Evolutionary conservation across 192 early-diverging fungal species (phyloP).

Genomic region (Gamsiella multidivaricata): DNA sequence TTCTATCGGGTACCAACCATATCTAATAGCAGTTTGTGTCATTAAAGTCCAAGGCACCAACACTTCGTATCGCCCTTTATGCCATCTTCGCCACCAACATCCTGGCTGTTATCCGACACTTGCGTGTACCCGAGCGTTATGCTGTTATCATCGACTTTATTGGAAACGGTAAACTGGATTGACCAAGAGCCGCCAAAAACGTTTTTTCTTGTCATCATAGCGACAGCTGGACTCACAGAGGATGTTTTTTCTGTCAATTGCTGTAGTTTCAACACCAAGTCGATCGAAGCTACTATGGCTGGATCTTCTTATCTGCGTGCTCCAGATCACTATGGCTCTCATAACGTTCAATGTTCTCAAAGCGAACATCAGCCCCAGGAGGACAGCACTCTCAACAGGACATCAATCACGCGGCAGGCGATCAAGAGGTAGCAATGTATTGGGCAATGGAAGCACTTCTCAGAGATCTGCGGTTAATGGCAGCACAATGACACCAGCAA

Average conservation of each 20-base stretch:
- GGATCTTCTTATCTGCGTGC: slow-evolving; percentile 11
- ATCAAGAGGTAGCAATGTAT: too few species aligned
- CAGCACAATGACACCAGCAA: too few species aligned
- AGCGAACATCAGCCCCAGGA: neutral
- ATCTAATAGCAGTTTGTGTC: slow-evolving; percentile 39
- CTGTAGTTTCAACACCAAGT: slow-evolving; percentile 47
- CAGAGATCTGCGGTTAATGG: too few species aligned
- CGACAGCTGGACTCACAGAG: too few species aligned
- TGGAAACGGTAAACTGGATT: slow-evolving; percentile 29
- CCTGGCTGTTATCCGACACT: slow-evolving; percentile 25
- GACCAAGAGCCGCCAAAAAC: neutral
- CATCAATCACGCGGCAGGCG: neutral
- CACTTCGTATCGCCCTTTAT: slow-evolving; percentile 32
- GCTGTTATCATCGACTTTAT: slow-evolving; percentile 49
- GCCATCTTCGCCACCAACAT: slow-evolving; percentile 8
- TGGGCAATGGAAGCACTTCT: too few species aligned
- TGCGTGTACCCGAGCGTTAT: slow-evolving; percentile 21
- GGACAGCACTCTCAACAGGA: neutral
- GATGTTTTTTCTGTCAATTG: too few species aligned
- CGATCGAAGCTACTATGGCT: slow-evolving; percentile 23
- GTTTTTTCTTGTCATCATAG: too few species aligned
- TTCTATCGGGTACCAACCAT: neutral
- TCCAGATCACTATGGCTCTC: slow-evolving; percentile 35
- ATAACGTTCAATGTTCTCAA: slow-evolving; percentile 27
- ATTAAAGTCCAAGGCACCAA: slow-evolving; percentile 38